Percentiles rank a stretch among this genome's conserved stretches.
Evolutionary conservation across 352 stramenopile species (phyloP).

Genomic region (Thraustochytrium striatum): DNA sequence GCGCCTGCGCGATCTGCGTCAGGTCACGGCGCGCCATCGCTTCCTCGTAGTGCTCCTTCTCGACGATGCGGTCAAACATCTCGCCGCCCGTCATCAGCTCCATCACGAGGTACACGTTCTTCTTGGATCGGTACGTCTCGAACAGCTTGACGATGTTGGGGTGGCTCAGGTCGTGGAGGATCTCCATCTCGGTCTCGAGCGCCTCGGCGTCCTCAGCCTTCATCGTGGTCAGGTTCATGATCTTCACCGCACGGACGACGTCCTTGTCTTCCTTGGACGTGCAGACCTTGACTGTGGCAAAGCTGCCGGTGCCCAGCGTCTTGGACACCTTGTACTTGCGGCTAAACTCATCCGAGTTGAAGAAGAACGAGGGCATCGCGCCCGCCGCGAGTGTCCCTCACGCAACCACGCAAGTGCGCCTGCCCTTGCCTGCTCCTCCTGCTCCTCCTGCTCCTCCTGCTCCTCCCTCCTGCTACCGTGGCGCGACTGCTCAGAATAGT

Average conservation of each 20-base stretch:
- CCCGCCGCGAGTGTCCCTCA: neutral
- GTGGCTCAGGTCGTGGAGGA: slow-evolving; percentile 70
- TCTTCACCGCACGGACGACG: slow-evolving; percentile 63
- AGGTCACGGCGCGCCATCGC: slow-evolving; percentile 74
- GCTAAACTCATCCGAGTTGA: slow-evolving; percentile 40
- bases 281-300: slow-evolving; percentile 39
- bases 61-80: slow-evolving; percentile 83
- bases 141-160: slow-evolving; percentile 93
- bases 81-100: slow-evolving; percentile 82
- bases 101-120: slow-evolving; percentile 86
- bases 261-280: slow-evolving; percentile 44
- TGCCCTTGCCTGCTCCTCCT: neutral
- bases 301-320: slow-evolving; percentile 39
- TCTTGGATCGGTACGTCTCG: slow-evolving; percentile 76
- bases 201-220: slow-evolving; percentile 46
- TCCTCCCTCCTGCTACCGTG: neutral
- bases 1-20: slow-evolving; percentile 70
- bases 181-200: slow-evolving; percentile 54
- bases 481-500: too few species aligned
- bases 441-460: neutral
- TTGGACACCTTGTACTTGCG: slow-evolving; percentile 26
- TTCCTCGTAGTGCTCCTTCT: slow-evolving; percentile 85
- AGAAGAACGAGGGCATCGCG: slow-evolving; percentile 42
- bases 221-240: slow-evolving; percentile 61
- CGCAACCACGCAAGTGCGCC: neutral